Percentiles rank a stretch among this genome's conserved stretches.
phyloP scores from a whole-genome alignment of 768 basidiomycete species.

The Suillus lakei region DNA sequence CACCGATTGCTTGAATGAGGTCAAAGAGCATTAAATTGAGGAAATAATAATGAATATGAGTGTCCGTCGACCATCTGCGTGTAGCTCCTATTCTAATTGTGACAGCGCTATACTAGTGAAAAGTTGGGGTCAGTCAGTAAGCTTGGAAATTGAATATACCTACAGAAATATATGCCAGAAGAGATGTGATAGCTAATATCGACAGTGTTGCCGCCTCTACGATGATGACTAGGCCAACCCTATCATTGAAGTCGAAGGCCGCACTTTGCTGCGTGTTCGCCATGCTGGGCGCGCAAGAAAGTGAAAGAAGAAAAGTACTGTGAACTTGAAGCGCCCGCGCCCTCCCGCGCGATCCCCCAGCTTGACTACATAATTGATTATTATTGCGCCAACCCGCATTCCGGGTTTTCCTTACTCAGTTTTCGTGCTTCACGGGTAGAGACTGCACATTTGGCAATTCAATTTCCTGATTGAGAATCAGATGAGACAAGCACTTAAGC shows the following conservation, averaged over 20 bases:
- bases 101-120: constrained; percentile 31
- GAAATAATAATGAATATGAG: constrained; percentile 41
- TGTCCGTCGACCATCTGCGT: constrained; percentile 34
- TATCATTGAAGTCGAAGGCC: constrained; percentile 24
- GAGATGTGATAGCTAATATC: constrained; percentile 28
- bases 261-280: neutral
- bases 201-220: constrained; percentile 36
- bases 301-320: neutral
- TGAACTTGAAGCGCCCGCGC: neutral
- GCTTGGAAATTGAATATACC: neutral
- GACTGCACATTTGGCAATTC: neutral
- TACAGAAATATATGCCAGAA: constrained; percentile 37
- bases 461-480: neutral
- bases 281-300: neutral
- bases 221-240: constrained; percentile 37
- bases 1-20: constrained; percentile 39
- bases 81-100: constrained; percentile 26
- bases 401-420: neutral
- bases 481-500: neutral
- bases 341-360: too few relatives aligned
- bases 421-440: neutral
- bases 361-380: neutral
- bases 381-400: neutral
- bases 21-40: constrained; percentile 36
- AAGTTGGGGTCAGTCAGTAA: neutral